These are phyloP conservation scores for Trametes gibbosa DNA, from an alignment of 768 basidiomycete genomes.

Conservation along the genomic window DNA sequence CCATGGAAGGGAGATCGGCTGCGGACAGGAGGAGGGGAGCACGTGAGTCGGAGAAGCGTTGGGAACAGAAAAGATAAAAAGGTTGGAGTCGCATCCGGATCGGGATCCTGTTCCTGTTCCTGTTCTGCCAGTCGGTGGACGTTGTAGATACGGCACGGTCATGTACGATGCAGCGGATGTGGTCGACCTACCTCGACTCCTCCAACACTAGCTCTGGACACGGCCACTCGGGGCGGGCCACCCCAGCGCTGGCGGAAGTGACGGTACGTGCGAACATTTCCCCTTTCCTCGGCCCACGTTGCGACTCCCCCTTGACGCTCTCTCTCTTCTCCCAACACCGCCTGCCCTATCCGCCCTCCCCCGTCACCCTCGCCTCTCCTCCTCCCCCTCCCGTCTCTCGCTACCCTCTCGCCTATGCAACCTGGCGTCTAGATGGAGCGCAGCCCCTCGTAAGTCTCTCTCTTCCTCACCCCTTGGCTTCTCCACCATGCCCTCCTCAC, in stretches of 20 bases:
- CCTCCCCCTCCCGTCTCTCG: not conserved
- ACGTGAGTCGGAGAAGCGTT: not conserved
- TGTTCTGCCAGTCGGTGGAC: not conserved
- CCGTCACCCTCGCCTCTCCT: slow-evolving; percentile 1
- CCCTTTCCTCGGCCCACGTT: not conserved
- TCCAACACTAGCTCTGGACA: slow-evolving; percentile 18
- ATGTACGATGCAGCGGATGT: slow-evolving; percentile 46
- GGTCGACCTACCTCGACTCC: slow-evolving; percentile 50
- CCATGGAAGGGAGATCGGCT: not conserved
- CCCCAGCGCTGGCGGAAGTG: not conserved
- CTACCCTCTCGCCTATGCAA: slow-evolving; percentile 17
- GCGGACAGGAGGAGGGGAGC: not conserved
- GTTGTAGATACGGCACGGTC: not conserved
- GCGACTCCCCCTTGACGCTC: slow-evolving; percentile 14
- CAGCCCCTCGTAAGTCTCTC: slow-evolving; percentile 21
- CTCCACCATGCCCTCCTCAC: slow-evolving; percentile 12
- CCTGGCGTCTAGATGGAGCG: slow-evolving; percentile 26
- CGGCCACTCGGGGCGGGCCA: not conserved
- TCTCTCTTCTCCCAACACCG: not conserved
- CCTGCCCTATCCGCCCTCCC: not conserved
- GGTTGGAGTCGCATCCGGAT: not conserved
- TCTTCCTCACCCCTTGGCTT: not conserved
- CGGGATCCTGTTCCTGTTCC: not conserved
- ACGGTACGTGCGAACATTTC: slow-evolving; percentile 22
- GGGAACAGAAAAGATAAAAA: not conserved